Percentiles rank a stretch among this genome's conserved stretches.
Conservation (phyloP, 2,329 filamentous ascomycete genomes). For the Aspergillus tubingensis region DNA sequence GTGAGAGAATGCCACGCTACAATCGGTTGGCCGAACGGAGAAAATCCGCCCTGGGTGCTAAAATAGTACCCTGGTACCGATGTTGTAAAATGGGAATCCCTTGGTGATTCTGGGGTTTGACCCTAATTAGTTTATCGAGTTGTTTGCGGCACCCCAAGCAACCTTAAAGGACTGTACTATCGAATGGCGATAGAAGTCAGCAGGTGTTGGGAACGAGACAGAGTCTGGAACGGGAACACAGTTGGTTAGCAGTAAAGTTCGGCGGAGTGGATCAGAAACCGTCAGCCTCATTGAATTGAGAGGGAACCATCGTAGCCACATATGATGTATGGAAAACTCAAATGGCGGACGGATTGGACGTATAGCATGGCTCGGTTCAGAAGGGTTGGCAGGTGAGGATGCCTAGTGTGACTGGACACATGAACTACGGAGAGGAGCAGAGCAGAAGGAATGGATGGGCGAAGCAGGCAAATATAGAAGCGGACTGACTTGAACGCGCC, state of each 20-base stretch:
- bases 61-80: background rate
- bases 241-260: background rate
- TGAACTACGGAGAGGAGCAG: background rate
- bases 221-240: background rate
- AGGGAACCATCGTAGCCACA: conserved; percentile 1
- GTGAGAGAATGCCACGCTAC: background rate
- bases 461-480: conserved; percentile 1
- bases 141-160: background rate
- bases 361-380: background rate
- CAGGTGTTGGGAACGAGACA: background rate
- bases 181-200: background rate
- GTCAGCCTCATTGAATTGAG: conserved; percentile 1
- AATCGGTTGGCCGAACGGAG: background rate
- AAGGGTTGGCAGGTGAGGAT: background rate
- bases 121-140: background rate
- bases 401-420: background rate
- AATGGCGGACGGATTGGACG: background rate
- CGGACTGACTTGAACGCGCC: background rate
- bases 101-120: no score
- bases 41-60: background rate
- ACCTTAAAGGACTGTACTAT: background rate
- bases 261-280: background rate
- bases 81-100: background rate
- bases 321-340: conserved; percentile 1
- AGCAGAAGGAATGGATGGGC: background rate